Base-by-base conservation (phyloP, 2,329 filamentous ascomycete species). In the Pseudocercospora vitis region DNA sequence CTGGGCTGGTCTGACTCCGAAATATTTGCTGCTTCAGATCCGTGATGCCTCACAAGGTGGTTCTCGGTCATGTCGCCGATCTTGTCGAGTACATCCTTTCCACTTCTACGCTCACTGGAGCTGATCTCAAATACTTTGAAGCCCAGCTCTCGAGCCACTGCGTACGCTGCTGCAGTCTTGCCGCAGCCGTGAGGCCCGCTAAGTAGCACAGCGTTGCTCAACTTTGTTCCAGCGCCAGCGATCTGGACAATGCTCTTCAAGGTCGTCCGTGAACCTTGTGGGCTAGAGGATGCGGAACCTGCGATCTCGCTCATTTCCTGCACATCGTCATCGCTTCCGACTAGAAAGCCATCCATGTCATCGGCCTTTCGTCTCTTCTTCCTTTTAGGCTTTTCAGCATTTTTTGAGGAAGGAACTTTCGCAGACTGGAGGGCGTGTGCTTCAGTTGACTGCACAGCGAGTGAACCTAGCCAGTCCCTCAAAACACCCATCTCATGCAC, bases 81-180 rank as follows among this genome's bases (percentile, higher is more conserved):
- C 63, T 83, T 89, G 65, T 99, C 94, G 28, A 95, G 70, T 44
- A 99, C 85, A 65, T 99, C 94, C 69, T 87, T 94, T 26, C 91
- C 92, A 66, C 84, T 95, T 57, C 94, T 81, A 47, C 91, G 84
- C 61, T 83, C 89, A 56, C 89, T 84, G 0, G 92, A 76, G 65
- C 95, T 95, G 67, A 99, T 91, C 71, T 99, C 94, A 62, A 99
- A 99, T 1, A 99, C 82, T 65, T 96, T 91, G 66, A 95, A 97
- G 1, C 83, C 90, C 12, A 97, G 78, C 71, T 99, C 92, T 65
- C 89, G 92, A 3, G 94, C 92, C 35, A 91, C 87, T 3, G 94
- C 94, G 70, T 95, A 91, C 0, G 96, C 87, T 1, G 91, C 85
- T 4, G 95, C 91, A 9, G 91, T 95, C 74, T 99, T 99, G 2